Conservation (phyloP, 495 filamentous ascomycete species). For the Penicillium manginii region DNA sequence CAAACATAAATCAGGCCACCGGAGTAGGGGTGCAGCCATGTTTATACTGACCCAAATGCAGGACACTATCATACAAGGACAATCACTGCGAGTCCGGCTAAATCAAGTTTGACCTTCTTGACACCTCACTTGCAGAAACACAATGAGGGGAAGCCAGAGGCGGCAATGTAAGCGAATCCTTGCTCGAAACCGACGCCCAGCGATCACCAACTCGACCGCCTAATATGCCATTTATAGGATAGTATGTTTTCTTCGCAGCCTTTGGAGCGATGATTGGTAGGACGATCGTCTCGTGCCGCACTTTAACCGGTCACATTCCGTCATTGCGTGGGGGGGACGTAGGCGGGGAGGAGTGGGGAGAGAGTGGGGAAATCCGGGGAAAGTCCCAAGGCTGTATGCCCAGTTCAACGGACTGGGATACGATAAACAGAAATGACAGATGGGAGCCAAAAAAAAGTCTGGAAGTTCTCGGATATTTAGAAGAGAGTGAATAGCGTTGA, state of each 20-base stretch:
- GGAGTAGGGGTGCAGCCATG: neutral
- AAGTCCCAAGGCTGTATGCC: neutral
- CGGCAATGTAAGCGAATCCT: conserved; percentile 5
- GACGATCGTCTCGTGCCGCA: neutral
- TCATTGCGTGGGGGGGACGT: neutral
- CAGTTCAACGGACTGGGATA: too few relatives aligned
- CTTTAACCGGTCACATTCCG: neutral
- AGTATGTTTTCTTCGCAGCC: neutral
- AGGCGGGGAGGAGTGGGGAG: neutral
- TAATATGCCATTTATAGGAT: neutral
- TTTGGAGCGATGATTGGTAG: neutral
- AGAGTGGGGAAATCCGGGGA: conserved; percentile 3
- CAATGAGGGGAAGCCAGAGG: neutral
- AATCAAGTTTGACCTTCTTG: neutral
- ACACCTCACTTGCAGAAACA: neutral
- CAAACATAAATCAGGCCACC: neutral
- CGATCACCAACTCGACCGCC: neutral
- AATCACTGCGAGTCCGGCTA: neutral
- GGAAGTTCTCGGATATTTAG: too few relatives aligned
- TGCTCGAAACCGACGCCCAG: neutral
- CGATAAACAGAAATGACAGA: too few relatives aligned
- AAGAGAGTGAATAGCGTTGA: too few relatives aligned
- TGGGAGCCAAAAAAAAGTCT: too few relatives aligned
- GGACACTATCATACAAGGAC: neutral
- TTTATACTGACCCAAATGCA: neutral